These are phyloP conservation scores for Chondrus crispus DNA, from an alignment of 23 red algal genomes.

Conservation along the genomic window DNA sequence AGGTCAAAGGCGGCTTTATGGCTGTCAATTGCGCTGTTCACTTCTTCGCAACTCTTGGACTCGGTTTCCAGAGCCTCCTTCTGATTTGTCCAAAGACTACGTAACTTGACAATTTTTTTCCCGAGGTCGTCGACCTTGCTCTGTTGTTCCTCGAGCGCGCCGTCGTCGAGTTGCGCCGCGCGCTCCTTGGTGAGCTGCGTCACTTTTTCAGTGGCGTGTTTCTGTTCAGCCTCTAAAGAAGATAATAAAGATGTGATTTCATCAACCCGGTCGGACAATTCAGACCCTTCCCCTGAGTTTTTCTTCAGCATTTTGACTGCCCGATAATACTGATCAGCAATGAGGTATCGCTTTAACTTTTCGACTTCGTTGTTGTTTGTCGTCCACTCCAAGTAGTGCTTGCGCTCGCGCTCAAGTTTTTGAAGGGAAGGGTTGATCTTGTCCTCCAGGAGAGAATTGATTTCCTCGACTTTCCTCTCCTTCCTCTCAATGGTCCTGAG, in stretches of 20 bases:
- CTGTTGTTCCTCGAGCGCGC: constrained; percentile 11
- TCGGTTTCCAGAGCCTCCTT: constrained; percentile 54
- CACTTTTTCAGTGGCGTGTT: neutral
- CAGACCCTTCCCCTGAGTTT: constrained; percentile 27
- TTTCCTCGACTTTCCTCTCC: constrained; percentile 97
- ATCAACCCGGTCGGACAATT: constrained; percentile 20
- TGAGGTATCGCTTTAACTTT: constrained; percentile 47
- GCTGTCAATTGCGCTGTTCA: neutral
- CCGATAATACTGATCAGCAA: constrained; percentile 37
- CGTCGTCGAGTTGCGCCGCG: neutral
- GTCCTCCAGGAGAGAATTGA: constrained; percentile 74
- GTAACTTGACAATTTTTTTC: constrained; percentile 46
- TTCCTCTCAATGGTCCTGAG: constrained; percentile 94
- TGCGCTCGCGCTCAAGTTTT: constrained; percentile 78
- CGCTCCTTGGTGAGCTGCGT: neutral
- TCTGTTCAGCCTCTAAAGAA: neutral
- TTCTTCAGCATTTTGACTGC: constrained; percentile 25
- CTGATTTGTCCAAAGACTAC: constrained; percentile 57
- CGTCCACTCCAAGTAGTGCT: constrained; percentile 84
- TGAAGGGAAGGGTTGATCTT: constrained; percentile 90
- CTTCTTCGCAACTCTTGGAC: constrained; percentile 9
- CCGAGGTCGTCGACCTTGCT: constrained; percentile 23
- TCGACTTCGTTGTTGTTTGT: constrained; percentile 79
- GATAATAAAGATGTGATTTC: neutral
- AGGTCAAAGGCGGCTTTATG: neutral